Base-by-base conservation (phyloP, 768 basidiomycete genomes). In the Tulasnella sp. region DNA sequence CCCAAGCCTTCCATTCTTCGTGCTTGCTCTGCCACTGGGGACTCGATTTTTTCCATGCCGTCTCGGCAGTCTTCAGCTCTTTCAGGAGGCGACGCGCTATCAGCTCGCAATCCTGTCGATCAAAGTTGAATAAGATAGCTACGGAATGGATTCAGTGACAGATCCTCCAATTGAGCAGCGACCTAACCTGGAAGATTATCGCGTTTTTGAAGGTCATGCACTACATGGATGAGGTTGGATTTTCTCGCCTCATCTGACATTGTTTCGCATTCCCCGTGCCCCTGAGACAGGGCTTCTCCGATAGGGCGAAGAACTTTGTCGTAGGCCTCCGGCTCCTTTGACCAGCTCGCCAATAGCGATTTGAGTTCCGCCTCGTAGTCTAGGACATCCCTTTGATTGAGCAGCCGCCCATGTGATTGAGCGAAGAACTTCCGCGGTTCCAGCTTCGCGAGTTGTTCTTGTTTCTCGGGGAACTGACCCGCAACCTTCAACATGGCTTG, bases 111-210 rank as follows among this genome's bases (percentile, higher is more conserved):
- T 86, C 85, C 2, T 85, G 83, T 27, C 92, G 88, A 81, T 92
- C 90, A 81, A 93, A 92, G 76, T 86, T 88, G 85, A 93, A 93
- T 31, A 93, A 84, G 18, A 93, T 88, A 0, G 91, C 92, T 4
- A 92, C 91, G 91, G 91, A 76, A 0, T 58, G 16, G 27, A 74
- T 36, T 76, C 10, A 48, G 56, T 46, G 12, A 76, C 19, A 10
- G 24, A 1, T 14, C 62, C 7, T 14, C 3, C 2, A 68, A 34
- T 68, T 27, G 7, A 58, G n/a, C 31, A 31, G 44, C 27, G 19
- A 10, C 6, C 16, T 0, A 10, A 85, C 91, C 82, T 81, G 92
- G 92, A 44, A 93, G 86, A 80, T 91, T 86, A 4, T 87, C 88
- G 73, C 84, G 84, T 1, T 83, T 85, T 81, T 93, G 88, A 31